Percentiles rank a stretch among this genome's conserved stretches.
Conservation (phyloP, 257 asterid species). For the Vinca minor region DNA sequence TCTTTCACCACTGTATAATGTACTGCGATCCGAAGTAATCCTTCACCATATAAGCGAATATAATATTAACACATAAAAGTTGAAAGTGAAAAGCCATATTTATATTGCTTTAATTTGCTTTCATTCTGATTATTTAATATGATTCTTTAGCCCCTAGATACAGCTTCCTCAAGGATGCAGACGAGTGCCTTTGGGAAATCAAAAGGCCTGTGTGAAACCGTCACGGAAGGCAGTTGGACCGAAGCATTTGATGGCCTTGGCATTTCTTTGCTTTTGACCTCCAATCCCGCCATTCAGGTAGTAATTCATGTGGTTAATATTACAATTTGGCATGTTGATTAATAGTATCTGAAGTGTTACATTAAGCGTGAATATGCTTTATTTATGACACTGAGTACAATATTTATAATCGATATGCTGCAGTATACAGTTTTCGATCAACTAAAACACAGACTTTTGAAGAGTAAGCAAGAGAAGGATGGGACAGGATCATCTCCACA, state of each 20-base stretch:
- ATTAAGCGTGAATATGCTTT: neutral
- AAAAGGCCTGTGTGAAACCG: slow-evolving; percentile 31
- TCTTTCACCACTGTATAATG: neutral
- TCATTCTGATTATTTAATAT: neutral
- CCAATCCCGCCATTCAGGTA: slow-evolving; percentile 49
- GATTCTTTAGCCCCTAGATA: slow-evolving; percentile 34
- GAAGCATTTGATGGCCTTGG: slow-evolving; percentile 48
- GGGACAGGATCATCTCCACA: slow-evolving; percentile 18
- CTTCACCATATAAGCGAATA: neutral
- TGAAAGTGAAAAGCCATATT: neutral
- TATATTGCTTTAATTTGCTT: neutral
- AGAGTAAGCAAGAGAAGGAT: slow-evolving; percentile 11
- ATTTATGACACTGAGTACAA: neutral
- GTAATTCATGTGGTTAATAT: neutral
- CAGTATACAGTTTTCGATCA: slow-evolving; percentile 48
- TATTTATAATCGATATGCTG: slow-evolving; percentile 11
- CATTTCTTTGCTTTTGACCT: slow-evolving; percentile 36
- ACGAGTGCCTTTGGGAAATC: slow-evolving; percentile 46
- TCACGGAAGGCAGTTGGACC: slow-evolving; percentile 36
- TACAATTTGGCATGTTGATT: neutral
- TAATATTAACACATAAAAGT: neutral
- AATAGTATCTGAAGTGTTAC: neutral
- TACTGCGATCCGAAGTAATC: neutral
- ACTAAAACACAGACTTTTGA: slow-evolving; percentile 30
- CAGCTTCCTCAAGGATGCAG: slow-evolving; percentile 46